Percentiles rank a stretch among this genome's conserved stretches.
Evolutionary conservation across 2,329 filamentous ascomycete genomes (phyloP).

Genomic region (Diaporthe citri): DNA sequence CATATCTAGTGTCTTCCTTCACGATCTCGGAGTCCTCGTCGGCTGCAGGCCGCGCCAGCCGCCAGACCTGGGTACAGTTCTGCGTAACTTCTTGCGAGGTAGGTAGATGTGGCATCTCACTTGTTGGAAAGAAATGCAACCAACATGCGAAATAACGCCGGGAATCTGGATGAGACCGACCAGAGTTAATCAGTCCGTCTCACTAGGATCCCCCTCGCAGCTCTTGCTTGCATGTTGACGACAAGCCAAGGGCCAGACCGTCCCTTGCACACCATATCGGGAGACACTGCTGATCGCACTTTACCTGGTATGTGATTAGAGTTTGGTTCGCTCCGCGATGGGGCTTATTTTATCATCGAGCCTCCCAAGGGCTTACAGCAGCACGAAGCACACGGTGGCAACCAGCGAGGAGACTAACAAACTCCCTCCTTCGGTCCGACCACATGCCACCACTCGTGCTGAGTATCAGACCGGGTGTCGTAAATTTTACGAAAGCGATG

Average conservation of each 20-base stretch:
- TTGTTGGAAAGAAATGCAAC: neutral
- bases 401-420: neutral
- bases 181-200: neutral
- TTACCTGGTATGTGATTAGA: neutral
- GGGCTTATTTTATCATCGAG: conserved; percentile 8
- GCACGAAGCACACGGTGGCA: conserved; percentile 4
- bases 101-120: neutral
- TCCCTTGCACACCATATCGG: neutral
- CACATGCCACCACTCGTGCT: conserved; percentile 5
- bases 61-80: neutral
- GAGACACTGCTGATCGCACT: conserved; percentile 9
- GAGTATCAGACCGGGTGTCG: neutral
- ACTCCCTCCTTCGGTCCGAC: neutral
- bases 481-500: conserved; percentile 12
- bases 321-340: conserved; percentile 6
- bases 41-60: conserved; percentile 13
- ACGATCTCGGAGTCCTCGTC: neutral
- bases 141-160: neutral
- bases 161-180: neutral
- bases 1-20: conserved; percentile 16
- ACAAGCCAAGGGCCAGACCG: neutral
- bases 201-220: neutral
- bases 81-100: neutral
- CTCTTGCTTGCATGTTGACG: neutral
- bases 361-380: conserved; percentile 23